phyloP scores from a whole-genome alignment of 2,329 filamentous ascomycete species.

The Thermoascus crustaceus region DNA sequence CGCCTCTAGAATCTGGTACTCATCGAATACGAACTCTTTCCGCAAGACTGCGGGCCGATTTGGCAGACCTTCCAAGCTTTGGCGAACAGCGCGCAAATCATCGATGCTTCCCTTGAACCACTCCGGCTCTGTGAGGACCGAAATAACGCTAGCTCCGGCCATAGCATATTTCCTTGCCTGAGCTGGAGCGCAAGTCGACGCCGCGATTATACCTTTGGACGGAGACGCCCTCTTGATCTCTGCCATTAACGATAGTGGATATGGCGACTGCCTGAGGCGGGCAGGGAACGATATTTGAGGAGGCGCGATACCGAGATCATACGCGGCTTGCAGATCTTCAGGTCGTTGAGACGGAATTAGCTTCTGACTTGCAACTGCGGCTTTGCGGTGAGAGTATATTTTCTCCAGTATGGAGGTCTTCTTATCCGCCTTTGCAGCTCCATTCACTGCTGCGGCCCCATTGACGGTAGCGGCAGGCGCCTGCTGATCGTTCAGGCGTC shows the following conservation, averaged over 20 bases:
- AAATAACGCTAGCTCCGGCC: constrained; percentile 92
- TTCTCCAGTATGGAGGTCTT: constrained; percentile 81
- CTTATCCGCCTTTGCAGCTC: constrained; percentile 38
- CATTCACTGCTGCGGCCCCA: constrained; percentile 13
- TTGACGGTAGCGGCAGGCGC: constrained; percentile 11
- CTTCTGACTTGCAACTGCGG: constrained; percentile 71
- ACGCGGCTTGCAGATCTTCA: constrained; percentile 76
- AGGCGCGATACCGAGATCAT: constrained; percentile 75
- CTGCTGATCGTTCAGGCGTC: constrained; percentile 24
- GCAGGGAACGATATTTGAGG: constrained; percentile 73
- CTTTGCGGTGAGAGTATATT: constrained; percentile 77
- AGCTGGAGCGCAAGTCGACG: constrained; percentile 76
- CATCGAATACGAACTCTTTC: constrained; percentile 96
- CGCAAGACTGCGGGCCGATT: constrained; percentile 86
- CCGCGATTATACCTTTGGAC: constrained; percentile 88
- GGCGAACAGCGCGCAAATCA: constrained; percentile 76
- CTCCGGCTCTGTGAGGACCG: constrained; percentile 94
- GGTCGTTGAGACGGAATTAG: constrained; percentile 74
- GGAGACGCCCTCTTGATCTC: constrained; percentile 96
- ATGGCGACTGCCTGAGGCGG: constrained; percentile 71
- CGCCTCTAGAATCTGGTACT: constrained; percentile 96
- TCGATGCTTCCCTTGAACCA: constrained; percentile 99
- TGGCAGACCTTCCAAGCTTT: constrained; percentile 81
- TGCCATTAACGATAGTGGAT: constrained; percentile 86
- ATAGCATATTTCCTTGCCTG: constrained; percentile 89